Evolutionary conservation across 2,329 filamentous ascomycete genomes (phyloP).

Genomic region (Geoglossum cookeanum): DNA sequence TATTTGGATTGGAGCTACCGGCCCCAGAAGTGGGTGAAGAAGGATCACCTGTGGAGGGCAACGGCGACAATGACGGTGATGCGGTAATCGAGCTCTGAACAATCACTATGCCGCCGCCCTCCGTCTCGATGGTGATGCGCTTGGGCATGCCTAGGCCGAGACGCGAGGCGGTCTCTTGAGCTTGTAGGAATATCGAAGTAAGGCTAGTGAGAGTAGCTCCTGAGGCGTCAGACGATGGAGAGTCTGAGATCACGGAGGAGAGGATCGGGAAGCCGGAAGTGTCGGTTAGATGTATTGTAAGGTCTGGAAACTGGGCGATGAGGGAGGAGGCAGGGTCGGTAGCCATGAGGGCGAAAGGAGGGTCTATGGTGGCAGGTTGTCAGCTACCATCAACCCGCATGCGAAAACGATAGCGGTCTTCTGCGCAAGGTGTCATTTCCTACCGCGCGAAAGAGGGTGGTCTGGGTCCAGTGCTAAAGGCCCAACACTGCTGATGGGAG

Average conservation of each 20-base stretch:
- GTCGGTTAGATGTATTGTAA: constrained; percentile 3
- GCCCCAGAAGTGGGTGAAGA: not conserved
- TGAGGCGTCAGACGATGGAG: constrained; percentile 3
- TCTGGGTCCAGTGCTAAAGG: not conserved
- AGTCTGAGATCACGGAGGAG: constrained; percentile 13
- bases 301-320: not conserved
- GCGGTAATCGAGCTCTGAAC: constrained; percentile 1
- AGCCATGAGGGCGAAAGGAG: not conserved
- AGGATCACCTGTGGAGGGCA: constrained; percentile 11
- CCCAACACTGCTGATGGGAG: not conserved
- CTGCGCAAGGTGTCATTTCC: not conserved
- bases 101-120: constrained; percentile 17
- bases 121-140: constrained; percentile 40
- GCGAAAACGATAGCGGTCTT: not conserved
- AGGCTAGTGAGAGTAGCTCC: constrained; percentile 31
- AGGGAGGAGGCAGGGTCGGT: not conserved
- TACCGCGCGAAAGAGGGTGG: not conserved
- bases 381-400: not conserved
- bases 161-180: constrained; percentile 32
- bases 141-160: constrained; percentile 34
- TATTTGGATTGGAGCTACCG: not conserved
- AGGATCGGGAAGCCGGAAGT: constrained; percentile 10
- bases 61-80: constrained; percentile 14
- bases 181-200: constrained; percentile 32
- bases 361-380: not conserved